Evolutionary conservation across 1,284 basidiomycete species (phyloP).

Genomic region (Marasmius oreades): DNA sequence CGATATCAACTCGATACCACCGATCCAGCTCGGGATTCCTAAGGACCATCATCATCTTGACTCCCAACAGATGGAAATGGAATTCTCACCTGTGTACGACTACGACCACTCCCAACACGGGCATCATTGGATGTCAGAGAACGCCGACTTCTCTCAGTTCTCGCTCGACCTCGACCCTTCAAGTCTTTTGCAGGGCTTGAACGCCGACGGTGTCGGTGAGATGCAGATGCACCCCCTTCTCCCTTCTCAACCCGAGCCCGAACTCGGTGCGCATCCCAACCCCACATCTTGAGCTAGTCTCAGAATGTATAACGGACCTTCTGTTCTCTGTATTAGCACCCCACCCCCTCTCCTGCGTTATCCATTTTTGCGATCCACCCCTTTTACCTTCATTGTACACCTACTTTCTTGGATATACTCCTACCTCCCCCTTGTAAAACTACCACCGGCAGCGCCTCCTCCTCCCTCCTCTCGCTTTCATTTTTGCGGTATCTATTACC

Average conservation of each 20-base stretch:
- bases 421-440: too few species aligned
- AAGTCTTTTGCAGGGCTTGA: background rate
- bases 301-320: background rate
- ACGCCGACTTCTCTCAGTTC: background rate
- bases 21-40: conserved; percentile 3
- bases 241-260: background rate
- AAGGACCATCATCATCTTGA: conserved; percentile 1
- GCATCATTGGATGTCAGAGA: background rate
- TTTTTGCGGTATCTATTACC: too few species aligned
- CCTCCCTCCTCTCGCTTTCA: too few species aligned
- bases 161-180: background rate
- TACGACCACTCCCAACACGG: background rate
- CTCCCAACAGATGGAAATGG: background rate
- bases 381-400: too few species aligned
- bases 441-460: too few species aligned
- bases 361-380: too few species aligned
- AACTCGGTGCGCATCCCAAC: background rate
- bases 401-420: too few species aligned
- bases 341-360: too few species aligned
- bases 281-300: background rate
- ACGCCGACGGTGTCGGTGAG: background rate
- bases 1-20: conserved; percentile 12
- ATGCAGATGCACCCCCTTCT: background rate
- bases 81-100: background rate
- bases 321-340: too few species aligned